Percentiles rank a stretch among this genome's conserved stretches.
Evolutionary conservation across 192 early-diverging fungal genomes (phyloP).

Genomic region (Chytriomyces hyalinus): DNA sequence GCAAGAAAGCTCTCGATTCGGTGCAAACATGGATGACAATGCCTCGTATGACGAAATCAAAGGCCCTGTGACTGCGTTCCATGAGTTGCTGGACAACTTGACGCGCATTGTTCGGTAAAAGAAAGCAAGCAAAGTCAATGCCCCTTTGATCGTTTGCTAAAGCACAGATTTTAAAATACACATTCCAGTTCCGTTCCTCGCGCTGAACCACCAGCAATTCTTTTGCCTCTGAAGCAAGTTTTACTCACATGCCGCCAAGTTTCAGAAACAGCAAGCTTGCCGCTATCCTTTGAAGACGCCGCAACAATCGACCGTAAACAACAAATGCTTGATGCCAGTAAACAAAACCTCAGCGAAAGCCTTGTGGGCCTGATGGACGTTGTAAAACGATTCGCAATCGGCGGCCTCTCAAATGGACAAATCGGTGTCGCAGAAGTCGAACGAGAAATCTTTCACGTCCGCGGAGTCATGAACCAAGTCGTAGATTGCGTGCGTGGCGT

Average conservation of each 20-base stretch:
- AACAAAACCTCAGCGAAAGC: slow-evolving; percentile 12
- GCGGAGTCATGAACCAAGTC: background rate
- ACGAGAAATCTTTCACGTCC: background rate
- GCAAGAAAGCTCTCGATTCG: background rate
- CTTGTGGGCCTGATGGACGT: slow-evolving; percentile 14
- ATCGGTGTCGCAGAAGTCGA: slow-evolving; percentile 1
- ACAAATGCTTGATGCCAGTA: background rate
- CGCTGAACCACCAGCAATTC: background rate
- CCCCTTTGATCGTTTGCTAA: background rate
- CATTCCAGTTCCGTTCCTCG: background rate
- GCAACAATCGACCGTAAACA: background rate
- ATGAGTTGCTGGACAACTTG: background rate
- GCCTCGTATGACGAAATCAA: background rate
- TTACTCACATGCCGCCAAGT: slow-evolving; percentile 21
- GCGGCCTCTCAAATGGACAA: background rate
- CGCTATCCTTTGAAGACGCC: background rate
- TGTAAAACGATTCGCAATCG: slow-evolving; percentile 11
- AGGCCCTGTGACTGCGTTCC: background rate
- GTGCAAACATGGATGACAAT: background rate
- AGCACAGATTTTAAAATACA: background rate
- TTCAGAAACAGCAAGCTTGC: slow-evolving; percentile 7
- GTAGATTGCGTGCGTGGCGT: background rate
- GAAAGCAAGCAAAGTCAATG: background rate
- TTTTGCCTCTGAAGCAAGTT: slow-evolving; percentile 29
- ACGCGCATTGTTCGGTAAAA: background rate